Evolutionary conservation across 768 basidiomycete species (phyloP), one percentile per base, ranked within the genome.

Genomic region (Wakefieldia striispora): DNA sequence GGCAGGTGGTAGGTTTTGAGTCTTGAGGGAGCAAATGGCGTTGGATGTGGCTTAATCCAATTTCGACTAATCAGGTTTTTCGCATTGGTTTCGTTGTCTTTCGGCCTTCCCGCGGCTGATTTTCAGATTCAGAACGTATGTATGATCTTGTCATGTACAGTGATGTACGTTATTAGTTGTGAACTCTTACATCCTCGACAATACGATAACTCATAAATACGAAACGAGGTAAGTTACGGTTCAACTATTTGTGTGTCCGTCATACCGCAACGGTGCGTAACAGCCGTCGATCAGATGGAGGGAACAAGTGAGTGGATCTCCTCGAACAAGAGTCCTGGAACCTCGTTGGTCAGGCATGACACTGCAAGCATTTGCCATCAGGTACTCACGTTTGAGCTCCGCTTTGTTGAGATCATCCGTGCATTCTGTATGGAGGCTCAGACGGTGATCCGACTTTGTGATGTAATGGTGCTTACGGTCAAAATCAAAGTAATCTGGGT

Each of bases 401-500:
- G 83, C 82, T 58, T 88, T 83, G 51, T 79, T 84, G 54, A 93
- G 79, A 45, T 84, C 79, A 31, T 89, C 88, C 70, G 90, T 86
- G 64, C 82, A 78, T 51, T 82, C 79, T 84, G 56, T 10, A 21
- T n/a, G 19, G 48, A 45, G 44, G 27, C 50, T 58, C 35, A 50
- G 44, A 47, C 19, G 12, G 12, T 21, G 13, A 13, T 33, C 12
- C 7, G 43, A 43, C 23, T 34, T 35, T 23, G 33, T 37, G 40
- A 41, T 29, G 35, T 33, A 7, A 34, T 36, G 9, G 19, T 14
- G 69, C 84, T 67, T 62, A 87, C 83, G 73, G 66, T 97, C 93
- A 61, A 95, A 95, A 58, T 92, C 87, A 68, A 97, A 97, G 70
- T 94, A 97, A 39, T 81, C 78, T 0, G 91, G 82, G 61, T 84